Conservation (phyloP, 2,329 filamentous ascomycete genomes). For the Apiospora rasikravindrae region DNA sequence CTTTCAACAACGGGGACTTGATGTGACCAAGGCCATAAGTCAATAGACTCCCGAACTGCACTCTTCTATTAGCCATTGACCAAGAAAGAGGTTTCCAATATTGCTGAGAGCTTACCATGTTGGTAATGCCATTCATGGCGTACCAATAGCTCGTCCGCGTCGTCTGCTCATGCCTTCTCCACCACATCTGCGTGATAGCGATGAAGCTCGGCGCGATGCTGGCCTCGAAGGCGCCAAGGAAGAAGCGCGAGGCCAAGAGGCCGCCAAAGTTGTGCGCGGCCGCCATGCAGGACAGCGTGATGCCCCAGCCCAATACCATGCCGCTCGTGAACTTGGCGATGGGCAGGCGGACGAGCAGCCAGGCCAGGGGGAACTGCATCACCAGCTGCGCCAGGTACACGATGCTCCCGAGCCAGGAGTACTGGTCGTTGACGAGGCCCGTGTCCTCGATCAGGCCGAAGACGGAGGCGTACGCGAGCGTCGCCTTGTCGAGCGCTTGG, state of each 20-base stretch:
- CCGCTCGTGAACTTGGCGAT: constrained; percentile 63
- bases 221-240: constrained; percentile 63
- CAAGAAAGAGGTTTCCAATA: not conserved
- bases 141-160: constrained; percentile 63
- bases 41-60: constrained; percentile 56
- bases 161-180: constrained; percentile 63
- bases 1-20: constrained; percentile 48
- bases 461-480: constrained; percentile 64
- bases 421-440: constrained; percentile 60
- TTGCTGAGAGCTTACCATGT: constrained; percentile 45
- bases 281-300: constrained; percentile 56
- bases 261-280: constrained; percentile 54
- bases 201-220: constrained; percentile 57
- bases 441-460: constrained; percentile 67
- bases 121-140: constrained; percentile 64
- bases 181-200: constrained; percentile 67
- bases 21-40: constrained; percentile 66
- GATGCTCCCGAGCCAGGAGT: constrained; percentile 40
- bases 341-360: constrained; percentile 63
- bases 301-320: constrained; percentile 58
- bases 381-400: constrained; percentile 61
- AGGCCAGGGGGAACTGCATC: constrained; percentile 56
- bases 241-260: constrained; percentile 57
- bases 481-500: constrained; percentile 63
- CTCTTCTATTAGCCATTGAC: constrained; percentile 22